A percentile compares a stretch with the other conserved stretches of the same genome.
These are phyloP conservation scores for Boletales sp. DNA, from an alignment of 768 basidiomycete genomes.

Conservation along the genomic window DNA sequence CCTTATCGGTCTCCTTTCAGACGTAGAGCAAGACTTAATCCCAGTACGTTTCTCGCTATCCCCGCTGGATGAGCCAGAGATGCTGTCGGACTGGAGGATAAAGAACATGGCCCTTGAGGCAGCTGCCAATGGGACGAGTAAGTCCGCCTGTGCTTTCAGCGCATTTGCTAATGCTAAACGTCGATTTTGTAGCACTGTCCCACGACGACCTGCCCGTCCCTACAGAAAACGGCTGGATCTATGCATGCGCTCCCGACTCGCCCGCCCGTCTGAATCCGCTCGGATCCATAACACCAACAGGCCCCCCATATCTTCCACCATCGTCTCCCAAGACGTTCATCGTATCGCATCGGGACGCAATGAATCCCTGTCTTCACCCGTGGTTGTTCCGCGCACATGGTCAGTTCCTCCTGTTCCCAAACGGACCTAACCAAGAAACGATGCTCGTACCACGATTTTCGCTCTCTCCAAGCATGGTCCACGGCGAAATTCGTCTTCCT, in stretches of 20 bases:
- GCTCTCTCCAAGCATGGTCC: slow-evolving; percentile 45
- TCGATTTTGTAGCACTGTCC: slow-evolving; percentile 23
- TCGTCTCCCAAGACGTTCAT: slow-evolving; percentile 30
- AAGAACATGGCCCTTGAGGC: slow-evolving; percentile 24
- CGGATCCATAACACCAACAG: background rate
- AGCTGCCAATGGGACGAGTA: slow-evolving; percentile 27
- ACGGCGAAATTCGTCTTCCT: slow-evolving; percentile 54
- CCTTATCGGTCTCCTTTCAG: too few species aligned
- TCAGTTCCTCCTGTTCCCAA: slow-evolving; percentile 46
- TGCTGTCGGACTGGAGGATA: slow-evolving; percentile 25
- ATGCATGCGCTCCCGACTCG: too few species aligned
- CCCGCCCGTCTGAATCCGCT: too few species aligned
- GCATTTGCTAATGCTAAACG: background rate
- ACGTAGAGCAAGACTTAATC: slow-evolving; percentile 29
- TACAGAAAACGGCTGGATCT: too few species aligned
- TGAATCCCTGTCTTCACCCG: slow-evolving; percentile 39
- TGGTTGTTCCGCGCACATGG: slow-evolving; percentile 41
- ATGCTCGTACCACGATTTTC: slow-evolving; percentile 51
- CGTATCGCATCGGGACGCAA: slow-evolving; percentile 31
- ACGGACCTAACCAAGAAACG: slow-evolving; percentile 43
- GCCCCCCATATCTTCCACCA: background rate
- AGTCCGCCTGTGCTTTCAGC: slow-evolving; percentile 1
- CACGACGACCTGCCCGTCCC: slow-evolving; percentile 34
- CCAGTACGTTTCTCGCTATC: slow-evolving; percentile 30
- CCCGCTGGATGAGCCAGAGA: slow-evolving; percentile 27